phyloP scores from a whole-genome alignment of 768 basidiomycete species.

The Hypsizygus marmoreus region DNA sequence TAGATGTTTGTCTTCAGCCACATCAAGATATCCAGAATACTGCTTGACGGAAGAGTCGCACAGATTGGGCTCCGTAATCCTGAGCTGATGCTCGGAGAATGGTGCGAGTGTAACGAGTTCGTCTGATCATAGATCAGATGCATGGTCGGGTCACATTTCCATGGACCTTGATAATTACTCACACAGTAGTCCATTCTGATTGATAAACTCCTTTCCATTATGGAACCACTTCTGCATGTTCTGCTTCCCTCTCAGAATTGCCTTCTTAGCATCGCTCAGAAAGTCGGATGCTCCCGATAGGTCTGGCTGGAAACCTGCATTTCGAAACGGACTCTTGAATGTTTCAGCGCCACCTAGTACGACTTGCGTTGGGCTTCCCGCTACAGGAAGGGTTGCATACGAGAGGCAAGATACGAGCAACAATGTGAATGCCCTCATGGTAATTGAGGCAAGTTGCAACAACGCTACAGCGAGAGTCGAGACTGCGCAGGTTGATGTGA shows the following conservation, averaged over 20 bases:
- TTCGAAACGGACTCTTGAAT: slow-evolving; percentile 18
- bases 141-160: background rate
- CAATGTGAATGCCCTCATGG: slow-evolving; percentile 18
- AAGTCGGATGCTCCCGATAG: slow-evolving; percentile 32
- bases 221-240: slow-evolving; percentile 64
- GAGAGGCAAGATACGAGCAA: slow-evolving; percentile 14
- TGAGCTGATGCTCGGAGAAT: slow-evolving; percentile 52
- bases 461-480: no score
- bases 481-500: no score
- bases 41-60: slow-evolving; percentile 83
- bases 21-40: slow-evolving; percentile 83
- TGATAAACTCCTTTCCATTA: slow-evolving; percentile 64
- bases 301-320: slow-evolving; percentile 6
- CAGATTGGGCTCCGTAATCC: slow-evolving; percentile 66
- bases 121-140: slow-evolving; percentile 39
- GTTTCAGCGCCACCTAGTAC: slow-evolving; percentile 35
- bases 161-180: slow-evolving; percentile 27
- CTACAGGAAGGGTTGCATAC: background rate
- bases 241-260: slow-evolving; percentile 44
- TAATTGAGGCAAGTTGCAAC: no score
- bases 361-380: slow-evolving; percentile 21
- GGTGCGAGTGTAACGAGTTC: slow-evolving; percentile 62
- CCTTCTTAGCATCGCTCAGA: slow-evolving; percentile 44
- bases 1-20: slow-evolving; percentile 76
- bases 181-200: slow-evolving; percentile 76